Base-by-base conservation (phyloP, 164 flowering plant genomes). In the Santalum album region DNA sequence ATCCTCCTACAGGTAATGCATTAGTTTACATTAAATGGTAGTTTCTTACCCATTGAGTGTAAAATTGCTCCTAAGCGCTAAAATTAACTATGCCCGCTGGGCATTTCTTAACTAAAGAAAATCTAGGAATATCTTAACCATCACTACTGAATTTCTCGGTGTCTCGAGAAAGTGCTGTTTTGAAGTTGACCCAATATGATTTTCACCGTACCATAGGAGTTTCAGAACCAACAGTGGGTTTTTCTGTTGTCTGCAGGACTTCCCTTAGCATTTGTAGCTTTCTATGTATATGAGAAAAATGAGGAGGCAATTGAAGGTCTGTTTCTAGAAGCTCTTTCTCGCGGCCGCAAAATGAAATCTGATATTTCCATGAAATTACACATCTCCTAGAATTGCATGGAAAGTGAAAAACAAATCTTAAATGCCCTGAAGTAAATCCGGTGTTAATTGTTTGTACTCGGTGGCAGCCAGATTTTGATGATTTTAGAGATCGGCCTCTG, bases 281-380 rank as follows among this genome's bases (percentile, higher is more conserved):
- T 89, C 76, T 75, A 38, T 48, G 44, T 88, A 39, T 88, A 84
- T 57, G 96, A 91, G 60, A 79, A 71, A 60, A 79, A 77, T 52
- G 95, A 88, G 62, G 70, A 75, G 65, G 84, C 81, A 70, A 83
- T 88, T 47, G 96, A 91, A 62, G 64, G 58, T 20, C 49, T 87
- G 39, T 26, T 75, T 38, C 53, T 53, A 51, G 56, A 61, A 52
- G 69, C 64, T 53, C 10, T 65, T 57, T 76, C 78, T 6, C 54
- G 58, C 21, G 75, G 69, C 2, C 49, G 62, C 68, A 78, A 78
- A 58, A 27, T 75, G 61, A 85, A 71, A 67, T 65, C 78, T 26
- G 66, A 65, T 49, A 45, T 72, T 12, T 46, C 71, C 50, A 63
- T 25, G 47, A 80, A 69, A 54, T 56, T 76, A 16, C 12, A 46